These are phyloP conservation scores for Hymenoscyphus repandus DNA, from an alignment of 2,329 filamentous ascomycete species.

Conservation along the genomic window DNA sequence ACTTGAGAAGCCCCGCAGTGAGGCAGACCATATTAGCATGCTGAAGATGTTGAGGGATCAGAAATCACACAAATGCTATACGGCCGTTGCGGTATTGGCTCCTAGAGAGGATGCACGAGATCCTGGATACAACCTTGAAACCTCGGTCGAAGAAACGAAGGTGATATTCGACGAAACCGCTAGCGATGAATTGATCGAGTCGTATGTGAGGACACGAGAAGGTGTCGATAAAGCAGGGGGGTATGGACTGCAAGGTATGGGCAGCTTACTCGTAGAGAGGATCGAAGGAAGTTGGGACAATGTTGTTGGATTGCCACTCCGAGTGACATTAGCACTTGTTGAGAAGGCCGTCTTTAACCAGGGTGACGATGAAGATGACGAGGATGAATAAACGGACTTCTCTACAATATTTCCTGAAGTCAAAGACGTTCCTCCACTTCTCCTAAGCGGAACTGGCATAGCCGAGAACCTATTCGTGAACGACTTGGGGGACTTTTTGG, in stretches of 20 bases:
- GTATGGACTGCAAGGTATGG: slow-evolving; percentile 88
- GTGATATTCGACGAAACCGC: slow-evolving; percentile 77
- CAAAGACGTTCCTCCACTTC: neutral
- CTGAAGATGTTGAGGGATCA: slow-evolving; percentile 75
- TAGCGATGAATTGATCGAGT: slow-evolving; percentile 80
- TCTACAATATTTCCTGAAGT: neutral
- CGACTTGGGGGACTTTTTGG: neutral
- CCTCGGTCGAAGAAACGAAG: slow-evolving; percentile 80
- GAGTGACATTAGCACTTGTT: slow-evolving; percentile 71
- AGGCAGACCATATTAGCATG: slow-evolving; percentile 79
- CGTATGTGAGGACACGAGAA: slow-evolving; percentile 78
- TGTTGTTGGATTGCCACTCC: slow-evolving; percentile 83
- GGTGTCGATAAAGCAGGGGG: slow-evolving; percentile 95
- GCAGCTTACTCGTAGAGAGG: slow-evolving; percentile 78
- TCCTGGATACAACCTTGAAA: slow-evolving; percentile 80
- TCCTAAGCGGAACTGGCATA: neutral
- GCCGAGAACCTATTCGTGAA: neutral
- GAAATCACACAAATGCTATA: slow-evolving; percentile 74
- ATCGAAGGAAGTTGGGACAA: slow-evolving; percentile 92
- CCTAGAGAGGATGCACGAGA: slow-evolving; percentile 74
- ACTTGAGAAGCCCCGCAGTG: slow-evolving; percentile 83
- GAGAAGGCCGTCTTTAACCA: slow-evolving; percentile 82
- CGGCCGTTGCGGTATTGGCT: slow-evolving; percentile 76
- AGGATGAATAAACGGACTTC: slow-evolving; percentile 10
- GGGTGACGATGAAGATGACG: slow-evolving; percentile 44